Percentiles rank a stretch among this genome's conserved stretches.
Evolutionary conservation across 192 early-diverging fungal genomes (phyloP).

Genomic region (Entomortierella parvispora): DNA sequence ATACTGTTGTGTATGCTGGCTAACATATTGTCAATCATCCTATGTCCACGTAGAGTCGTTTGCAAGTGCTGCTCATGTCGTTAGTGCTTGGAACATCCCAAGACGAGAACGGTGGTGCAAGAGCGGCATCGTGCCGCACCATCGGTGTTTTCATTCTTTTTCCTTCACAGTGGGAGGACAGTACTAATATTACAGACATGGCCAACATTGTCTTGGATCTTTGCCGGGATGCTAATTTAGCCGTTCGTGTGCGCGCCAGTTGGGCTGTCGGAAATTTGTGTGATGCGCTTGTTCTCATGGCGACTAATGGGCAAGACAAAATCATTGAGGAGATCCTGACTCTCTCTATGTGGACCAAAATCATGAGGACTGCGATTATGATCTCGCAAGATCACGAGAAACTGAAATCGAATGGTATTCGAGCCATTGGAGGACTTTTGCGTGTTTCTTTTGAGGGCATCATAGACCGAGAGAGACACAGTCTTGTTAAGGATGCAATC

Average conservation of each 20-base stretch:
- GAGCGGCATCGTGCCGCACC: conserved; percentile 71
- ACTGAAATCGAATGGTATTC: conserved; percentile 76
- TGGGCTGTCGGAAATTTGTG: conserved; percentile 84
- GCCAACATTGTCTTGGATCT: conserved; percentile 58
- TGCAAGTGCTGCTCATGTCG: conserved; percentile 50
- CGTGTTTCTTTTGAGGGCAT: conserved; percentile 60
- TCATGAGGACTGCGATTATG: conserved; percentile 56
- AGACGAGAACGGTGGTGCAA: conserved; percentile 66
- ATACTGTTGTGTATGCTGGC: neutral
- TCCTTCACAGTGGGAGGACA: conserved; percentile 66
- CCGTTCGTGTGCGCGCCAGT: conserved; percentile 73
- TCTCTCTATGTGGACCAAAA: conserved; percentile 51
- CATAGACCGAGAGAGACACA: conserved; percentile 54
- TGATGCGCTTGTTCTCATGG: conserved; percentile 65
- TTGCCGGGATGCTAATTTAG: conserved; percentile 61
- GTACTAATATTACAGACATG: conserved; percentile 66
- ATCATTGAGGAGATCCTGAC: conserved; percentile 57
- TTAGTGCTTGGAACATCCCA: conserved; percentile 54
- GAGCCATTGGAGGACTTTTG: conserved; percentile 73
- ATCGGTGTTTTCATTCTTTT: conserved; percentile 73
- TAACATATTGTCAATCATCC: neutral
- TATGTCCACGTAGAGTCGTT: conserved; percentile 29
- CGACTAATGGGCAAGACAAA: conserved; percentile 14
- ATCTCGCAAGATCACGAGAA: conserved; percentile 80
- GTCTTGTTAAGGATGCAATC: conserved; percentile 60